Percentiles rank a stretch among this genome's conserved stretches.
Conservation (phyloP, 2,329 filamentous ascomycete genomes). For the Colletotrichum tropicale region DNA sequence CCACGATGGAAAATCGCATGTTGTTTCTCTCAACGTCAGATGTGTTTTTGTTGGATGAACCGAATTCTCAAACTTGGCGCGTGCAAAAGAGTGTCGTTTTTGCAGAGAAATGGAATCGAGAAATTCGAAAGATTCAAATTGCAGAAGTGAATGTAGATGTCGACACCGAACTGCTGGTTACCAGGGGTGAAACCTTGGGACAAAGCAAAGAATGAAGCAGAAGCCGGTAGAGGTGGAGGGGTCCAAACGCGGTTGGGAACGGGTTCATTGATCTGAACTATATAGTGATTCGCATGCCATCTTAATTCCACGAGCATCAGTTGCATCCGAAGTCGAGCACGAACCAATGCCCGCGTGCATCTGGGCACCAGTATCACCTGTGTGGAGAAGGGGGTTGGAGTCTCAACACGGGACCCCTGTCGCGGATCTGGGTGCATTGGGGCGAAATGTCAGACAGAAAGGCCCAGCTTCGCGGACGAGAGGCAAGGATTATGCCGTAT, state of each 20-base stretch:
- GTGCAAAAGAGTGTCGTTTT: slow-evolving; percentile 9
- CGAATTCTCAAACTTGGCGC: not conserved
- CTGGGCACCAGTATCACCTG: slow-evolving; percentile 15
- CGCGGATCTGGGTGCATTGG: not conserved
- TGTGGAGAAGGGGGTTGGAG: slow-evolving; percentile 14
- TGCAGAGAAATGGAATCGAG: not conserved
- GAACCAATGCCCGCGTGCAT: slow-evolving; percentile 9
- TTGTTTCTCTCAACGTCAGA: not conserved
- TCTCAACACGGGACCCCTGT: slow-evolving; percentile 15
- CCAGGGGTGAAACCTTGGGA: not conserved
- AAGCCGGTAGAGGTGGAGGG: not conserved
- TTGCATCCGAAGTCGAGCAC: slow-evolving; percentile 13
- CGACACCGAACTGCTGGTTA: slow-evolving; percentile 2
- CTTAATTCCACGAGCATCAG: slow-evolving; percentile 1
- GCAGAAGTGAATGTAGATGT: slow-evolving; percentile 9
- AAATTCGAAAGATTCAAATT: not conserved
- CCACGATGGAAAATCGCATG: slow-evolving; percentile 7
- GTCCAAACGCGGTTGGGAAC: not conserved
- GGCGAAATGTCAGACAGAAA: not conserved
- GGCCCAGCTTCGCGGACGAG: not conserved
- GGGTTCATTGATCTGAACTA: slow-evolving; percentile 18
- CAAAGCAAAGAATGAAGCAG: slow-evolving; percentile 10
- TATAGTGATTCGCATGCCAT: slow-evolving; percentile 16
- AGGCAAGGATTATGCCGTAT: slow-evolving; percentile 5
- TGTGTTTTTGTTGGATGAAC: not conserved